Percentiles rank a stretch among this genome's conserved stretches.
phyloP scores from a whole-genome alignment of 2,329 filamentous ascomycete genomes.

The Bipolaris gigantea region DNA sequence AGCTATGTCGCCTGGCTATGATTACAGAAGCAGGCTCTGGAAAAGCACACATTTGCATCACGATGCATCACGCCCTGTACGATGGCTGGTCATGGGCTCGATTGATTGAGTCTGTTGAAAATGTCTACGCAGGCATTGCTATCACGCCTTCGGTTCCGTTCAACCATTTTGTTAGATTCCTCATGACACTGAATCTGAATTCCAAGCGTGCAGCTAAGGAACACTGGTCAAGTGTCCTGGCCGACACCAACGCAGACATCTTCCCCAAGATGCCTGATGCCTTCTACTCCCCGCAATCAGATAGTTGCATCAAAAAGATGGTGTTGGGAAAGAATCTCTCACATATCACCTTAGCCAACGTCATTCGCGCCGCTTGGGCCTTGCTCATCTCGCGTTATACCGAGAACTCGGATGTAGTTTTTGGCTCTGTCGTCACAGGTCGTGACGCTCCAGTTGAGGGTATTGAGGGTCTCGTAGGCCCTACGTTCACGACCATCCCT shows the following conservation, averaged over 20 bases:
- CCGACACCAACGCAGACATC: background rate
- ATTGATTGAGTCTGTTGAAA: slow-evolving; percentile 1
- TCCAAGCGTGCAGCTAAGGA: background rate
- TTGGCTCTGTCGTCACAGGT: slow-evolving; percentile 46
- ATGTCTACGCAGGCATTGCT: background rate
- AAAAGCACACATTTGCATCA: slow-evolving; percentile 56
- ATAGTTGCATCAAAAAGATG: background rate
- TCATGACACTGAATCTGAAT: slow-evolving; percentile 18
- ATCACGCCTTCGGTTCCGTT: background rate
- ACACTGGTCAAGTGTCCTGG: background rate
- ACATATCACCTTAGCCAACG: background rate
- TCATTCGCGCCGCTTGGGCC: slow-evolving; percentile 16
- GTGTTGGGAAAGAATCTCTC: background rate
- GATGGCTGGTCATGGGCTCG: slow-evolving; percentile 70
- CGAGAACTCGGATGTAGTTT: slow-evolving; percentile 40
- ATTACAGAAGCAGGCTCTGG: slow-evolving; percentile 5
- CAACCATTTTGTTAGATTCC: slow-evolving; percentile 29
- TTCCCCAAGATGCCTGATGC: background rate
- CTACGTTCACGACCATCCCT: slow-evolving; percentile 46
- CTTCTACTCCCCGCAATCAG: background rate
- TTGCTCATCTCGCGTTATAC: slow-evolving; percentile 37
- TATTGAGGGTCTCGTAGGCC: slow-evolving; percentile 50
- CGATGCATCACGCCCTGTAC: slow-evolving; percentile 82
- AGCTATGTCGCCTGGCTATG: slow-evolving; percentile 53
- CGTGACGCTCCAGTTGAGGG: slow-evolving; percentile 48